Evolutionary conservation across 1,139 yeast genomes (phyloP), one percentile per base, ranked within the genome.

Genomic region (Sugiyamaella xylanicola): DNA sequence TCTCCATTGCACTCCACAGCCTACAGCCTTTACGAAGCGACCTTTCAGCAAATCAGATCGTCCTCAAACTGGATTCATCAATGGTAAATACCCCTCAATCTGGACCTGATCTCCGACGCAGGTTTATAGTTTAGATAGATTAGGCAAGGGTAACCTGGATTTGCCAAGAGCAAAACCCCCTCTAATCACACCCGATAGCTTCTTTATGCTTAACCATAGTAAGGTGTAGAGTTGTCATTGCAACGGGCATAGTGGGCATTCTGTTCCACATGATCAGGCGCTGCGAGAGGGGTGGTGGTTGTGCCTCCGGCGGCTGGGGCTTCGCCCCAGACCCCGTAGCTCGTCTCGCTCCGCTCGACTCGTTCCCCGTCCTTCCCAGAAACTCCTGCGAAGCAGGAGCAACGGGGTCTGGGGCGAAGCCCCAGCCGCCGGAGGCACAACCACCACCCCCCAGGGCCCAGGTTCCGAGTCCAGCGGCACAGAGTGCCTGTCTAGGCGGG

Each of bases 171-270:
- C 37, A 8, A 32, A 9, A 25, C 29, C 29, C 29, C 29, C 29
- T 25, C 29, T 5, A 25, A 25, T 25, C n/a, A 25, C 29, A 25
- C 29, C 5, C 9, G 29, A 32, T 32, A 8, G 32, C 37, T 32
- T 32, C 37, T 22, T 42, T 45, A 32, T 32, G 48, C 48, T 45
- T 45, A 45, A 45, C 48, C 48, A 45, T 29, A 17, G 48, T 45
- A 35, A 45, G 40, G 40, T 19, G 32, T 45, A 19, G 25, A 13
- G 15, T 32, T 8, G 37, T 32, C 15, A n/a, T 32, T 8, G 15
- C 13, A 11, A 32, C 15, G 15, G 37, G 37, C 15, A 8, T 32
- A 4, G 37, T n/a, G 13, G 13, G 37, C 4, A 32, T 4, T 4
- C 13, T 32, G 37, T 32, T 13, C 37, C 37, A 32, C 37, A 32